A percentile compares a stretch with the other conserved stretches of the same genome.
These are phyloP conservation scores for Metschnikowia shivogae DNA, from an alignment of 805 yeast genomes.

Conservation along the genomic window DNA sequence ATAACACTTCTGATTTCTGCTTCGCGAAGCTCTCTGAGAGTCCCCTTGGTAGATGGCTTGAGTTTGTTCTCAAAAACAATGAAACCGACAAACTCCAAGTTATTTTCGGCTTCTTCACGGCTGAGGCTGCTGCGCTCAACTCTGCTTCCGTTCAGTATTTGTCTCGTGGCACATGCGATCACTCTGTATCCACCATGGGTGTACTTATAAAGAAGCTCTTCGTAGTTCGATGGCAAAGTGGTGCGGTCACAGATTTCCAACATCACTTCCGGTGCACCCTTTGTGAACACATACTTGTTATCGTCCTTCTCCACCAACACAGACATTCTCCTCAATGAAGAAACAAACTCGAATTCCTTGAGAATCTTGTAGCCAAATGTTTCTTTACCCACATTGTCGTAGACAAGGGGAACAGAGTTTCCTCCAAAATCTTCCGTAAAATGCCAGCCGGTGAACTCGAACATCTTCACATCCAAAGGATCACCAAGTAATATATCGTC, in stretches of 20 bases:
- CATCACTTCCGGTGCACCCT: constrained; percentile 98
- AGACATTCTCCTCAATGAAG: constrained; percentile 86
- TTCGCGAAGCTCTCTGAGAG: constrained; percentile 52
- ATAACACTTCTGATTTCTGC: constrained; percentile 82
- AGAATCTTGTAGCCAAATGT: constrained; percentile 28
- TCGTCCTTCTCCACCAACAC: constrained; percentile 49
- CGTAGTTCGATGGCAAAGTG: constrained; percentile 70
- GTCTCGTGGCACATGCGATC: constrained; percentile 84
- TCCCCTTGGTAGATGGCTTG: constrained; percentile 61
- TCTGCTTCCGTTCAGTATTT: constrained; percentile 19
- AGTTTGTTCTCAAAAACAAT: constrained; percentile 89
- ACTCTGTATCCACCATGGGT: constrained; percentile 95
- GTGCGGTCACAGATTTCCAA: constrained; percentile 67
- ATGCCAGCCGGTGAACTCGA: constrained; percentile 78
- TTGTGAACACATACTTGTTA: constrained; percentile 47
- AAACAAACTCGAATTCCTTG: constrained; percentile 74
- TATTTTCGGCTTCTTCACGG: constrained; percentile 66
- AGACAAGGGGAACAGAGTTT: constrained; percentile 16
- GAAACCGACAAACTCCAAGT: constrained; percentile 77
- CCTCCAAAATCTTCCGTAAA: constrained; percentile 60
- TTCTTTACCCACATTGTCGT: constrained; percentile 17
- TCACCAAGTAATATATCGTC: constrained; percentile 86
- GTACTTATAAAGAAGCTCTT: constrained; percentile 70
- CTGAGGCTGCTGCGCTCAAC: constrained; percentile 21
- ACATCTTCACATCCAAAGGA: constrained; percentile 91